These are phyloP conservation scores for Larix sibirica DNA, from an alignment of 83 land plant genomes.

Conservation along the genomic window DNA sequence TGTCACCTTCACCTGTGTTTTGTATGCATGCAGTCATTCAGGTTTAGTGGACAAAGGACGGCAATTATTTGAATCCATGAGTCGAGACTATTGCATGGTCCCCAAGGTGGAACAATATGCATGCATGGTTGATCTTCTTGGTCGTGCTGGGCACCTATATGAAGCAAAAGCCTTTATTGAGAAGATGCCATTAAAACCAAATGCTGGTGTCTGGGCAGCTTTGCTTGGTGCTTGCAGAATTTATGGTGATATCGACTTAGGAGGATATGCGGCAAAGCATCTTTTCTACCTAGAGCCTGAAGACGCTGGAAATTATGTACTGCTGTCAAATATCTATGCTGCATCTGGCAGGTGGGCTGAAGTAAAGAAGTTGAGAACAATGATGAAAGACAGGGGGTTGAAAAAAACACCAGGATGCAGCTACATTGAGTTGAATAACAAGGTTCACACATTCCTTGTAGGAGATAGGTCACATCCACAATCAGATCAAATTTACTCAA, in stretches of 20 bases:
- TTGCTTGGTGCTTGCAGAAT: conserved; percentile 4
- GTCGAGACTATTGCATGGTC: background rate
- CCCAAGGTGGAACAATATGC: conserved; percentile 5
- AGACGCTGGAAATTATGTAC: conserved; percentile 4
- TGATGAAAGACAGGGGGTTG: background rate
- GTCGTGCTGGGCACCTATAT: background rate
- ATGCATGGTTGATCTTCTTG: conserved; percentile 11
- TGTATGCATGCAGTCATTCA: conserved; percentile 30
- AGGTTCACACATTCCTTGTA: background rate
- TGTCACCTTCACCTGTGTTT: conserved; percentile 26
- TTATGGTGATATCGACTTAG: background rate
- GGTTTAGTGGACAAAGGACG: background rate
- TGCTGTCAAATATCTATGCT: conserved; percentile 2
- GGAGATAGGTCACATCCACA: conserved; percentile 6
- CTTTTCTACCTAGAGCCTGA: conserved; percentile 3
- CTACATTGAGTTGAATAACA: background rate
- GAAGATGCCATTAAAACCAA: background rate
- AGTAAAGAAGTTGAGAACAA: conserved; percentile 1
- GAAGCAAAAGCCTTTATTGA: background rate
- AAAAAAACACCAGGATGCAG: background rate
- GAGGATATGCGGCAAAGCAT: background rate
- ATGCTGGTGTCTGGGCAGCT: background rate
- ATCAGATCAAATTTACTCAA: conserved; percentile 1
- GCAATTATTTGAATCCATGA: background rate
- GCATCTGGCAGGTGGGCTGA: background rate